Conservation (phyloP, 2,329 filamentous ascomycete species). For the Plenodomus biglobosus region DNA sequence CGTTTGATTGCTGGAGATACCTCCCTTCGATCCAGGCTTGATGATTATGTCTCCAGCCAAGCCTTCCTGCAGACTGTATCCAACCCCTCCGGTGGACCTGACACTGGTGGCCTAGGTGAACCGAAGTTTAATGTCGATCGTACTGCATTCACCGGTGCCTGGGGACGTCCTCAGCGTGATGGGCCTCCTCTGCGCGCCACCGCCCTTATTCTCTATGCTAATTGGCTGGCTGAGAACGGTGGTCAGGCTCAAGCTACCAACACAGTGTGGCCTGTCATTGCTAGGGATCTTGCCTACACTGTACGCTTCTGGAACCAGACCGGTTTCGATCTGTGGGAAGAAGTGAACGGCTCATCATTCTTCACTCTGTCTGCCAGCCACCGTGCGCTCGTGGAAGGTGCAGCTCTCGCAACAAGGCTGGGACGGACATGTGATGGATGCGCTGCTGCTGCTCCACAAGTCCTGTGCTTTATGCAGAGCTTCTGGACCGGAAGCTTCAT, state of each 20-base stretch:
- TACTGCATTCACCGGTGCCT: slow-evolving; percentile 64
- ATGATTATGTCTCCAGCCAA: slow-evolving; percentile 69
- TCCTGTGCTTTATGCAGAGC: slow-evolving; percentile 71
- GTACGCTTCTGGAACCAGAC: slow-evolving; percentile 66
- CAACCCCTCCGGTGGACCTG: slow-evolving; percentile 66
- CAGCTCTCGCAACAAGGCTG: slow-evolving; percentile 63
- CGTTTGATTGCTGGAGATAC: slow-evolving; percentile 63
- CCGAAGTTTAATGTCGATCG: slow-evolving; percentile 71
- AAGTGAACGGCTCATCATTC: slow-evolving; percentile 74
- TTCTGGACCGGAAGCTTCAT: slow-evolving; percentile 73
- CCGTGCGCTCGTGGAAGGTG: slow-evolving; percentile 66
- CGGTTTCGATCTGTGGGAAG: slow-evolving; percentile 81
- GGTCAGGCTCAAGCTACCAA: slow-evolving; percentile 43
- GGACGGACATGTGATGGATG: slow-evolving; percentile 64
- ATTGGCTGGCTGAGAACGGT: slow-evolving; percentile 69
- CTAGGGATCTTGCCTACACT: slow-evolving; percentile 75
- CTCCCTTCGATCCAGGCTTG: slow-evolving; percentile 61
- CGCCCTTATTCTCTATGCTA: slow-evolving; percentile 70
- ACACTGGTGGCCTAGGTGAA: slow-evolving; percentile 63
- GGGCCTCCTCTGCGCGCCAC: slow-evolving; percentile 76
- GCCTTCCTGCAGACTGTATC: slow-evolving; percentile 65
- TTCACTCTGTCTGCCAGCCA: slow-evolving; percentile 74
- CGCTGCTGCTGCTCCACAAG: slow-evolving; percentile 65
- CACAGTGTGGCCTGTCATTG: slow-evolving; percentile 71
- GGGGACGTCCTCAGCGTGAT: slow-evolving; percentile 80